Evolutionary conservation across 768 basidiomycete genomes (phyloP), one percentile per base, ranked within the genome.

Genomic region (Boletus vermiculosoides): DNA sequence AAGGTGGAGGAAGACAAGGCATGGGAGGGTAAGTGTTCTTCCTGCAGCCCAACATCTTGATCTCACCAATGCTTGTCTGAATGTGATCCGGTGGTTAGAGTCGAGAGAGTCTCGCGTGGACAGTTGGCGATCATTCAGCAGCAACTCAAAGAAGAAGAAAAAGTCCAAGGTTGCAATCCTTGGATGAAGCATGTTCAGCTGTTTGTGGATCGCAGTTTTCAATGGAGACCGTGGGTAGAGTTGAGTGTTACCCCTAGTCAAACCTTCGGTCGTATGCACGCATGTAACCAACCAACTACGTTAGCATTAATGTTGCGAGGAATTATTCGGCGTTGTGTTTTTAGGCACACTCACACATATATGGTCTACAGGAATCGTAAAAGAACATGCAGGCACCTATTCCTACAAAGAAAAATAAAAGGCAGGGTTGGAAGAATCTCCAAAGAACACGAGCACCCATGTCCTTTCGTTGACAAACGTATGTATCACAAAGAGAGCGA

Each of bases 1-100:
- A 96, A 96, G 73, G 88, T 81, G 1, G 92, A 95, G 63, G 91
- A 94, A 7, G 92, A 95, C 63, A 88, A 86, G 63, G 75, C 72
- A 25, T 97, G 94, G 94, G 94, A 96, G 79, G 92, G 93, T 93
- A 61, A 37, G 74, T 64, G 10, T 44, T 44, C 25, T 30, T 50
- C 9, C 31, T 5, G 4, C 15, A 22, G 4, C 41, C 30, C 45
- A 22, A 7, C 15, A 25, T 40, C 20, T 22, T 16, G n/a, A 45
- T 7, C 31, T 30, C 11, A 45, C 34, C 12, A 0, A 5, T 28
- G 22, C 18, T 12, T 48, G 4, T 42, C 15, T 57, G 33, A 30
- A 46, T 37, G 22, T 54, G 22, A n/a, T 34, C n/a, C 39, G 28
- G 55, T 49, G 48, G 1, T 50, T 67, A 90, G 88, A 87, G 56